Conservation (phyloP, 495 filamentous ascomycete genomes). For the Choiromyces venosus region DNA sequence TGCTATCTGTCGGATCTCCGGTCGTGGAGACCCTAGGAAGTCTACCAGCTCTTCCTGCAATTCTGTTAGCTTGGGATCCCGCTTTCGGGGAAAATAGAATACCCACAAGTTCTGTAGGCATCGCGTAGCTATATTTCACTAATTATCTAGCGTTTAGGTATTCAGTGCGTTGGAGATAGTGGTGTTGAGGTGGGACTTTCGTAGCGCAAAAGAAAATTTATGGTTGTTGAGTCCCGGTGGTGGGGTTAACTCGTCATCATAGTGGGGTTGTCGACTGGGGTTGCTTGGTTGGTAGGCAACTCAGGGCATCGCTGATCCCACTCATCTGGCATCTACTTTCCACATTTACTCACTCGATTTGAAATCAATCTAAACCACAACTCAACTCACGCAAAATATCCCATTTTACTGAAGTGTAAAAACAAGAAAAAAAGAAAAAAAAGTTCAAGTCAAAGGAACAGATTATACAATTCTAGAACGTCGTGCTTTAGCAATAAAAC, state of each 20-base stretch:
- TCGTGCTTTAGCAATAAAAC: background rate
- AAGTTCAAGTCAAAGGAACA: too few relatives aligned
- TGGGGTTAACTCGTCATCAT: background rate
- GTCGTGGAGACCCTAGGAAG: slow-evolving; percentile 38
- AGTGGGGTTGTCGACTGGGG: background rate
- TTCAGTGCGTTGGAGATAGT: background rate
- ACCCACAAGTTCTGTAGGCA: slow-evolving; percentile 38
- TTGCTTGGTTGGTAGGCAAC: background rate
- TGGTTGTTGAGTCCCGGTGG: background rate
- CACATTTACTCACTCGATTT: background rate
- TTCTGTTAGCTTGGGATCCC: background rate
- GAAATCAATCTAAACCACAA: background rate
- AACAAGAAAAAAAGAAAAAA: background rate
- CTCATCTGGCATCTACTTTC: background rate
- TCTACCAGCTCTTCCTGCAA: slow-evolving; percentile 39
- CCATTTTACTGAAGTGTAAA: background rate
- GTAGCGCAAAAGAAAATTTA: background rate
- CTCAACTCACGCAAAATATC: background rate
- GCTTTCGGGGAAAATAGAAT: background rate
- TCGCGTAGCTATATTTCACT: slow-evolving; percentile 15
- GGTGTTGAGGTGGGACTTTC: background rate
- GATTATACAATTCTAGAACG: slow-evolving; percentile 1
- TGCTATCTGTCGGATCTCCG: slow-evolving; percentile 48
- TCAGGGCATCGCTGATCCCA: background rate
- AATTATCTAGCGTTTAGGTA: background rate